Percentiles rank a stretch among this genome's conserved stretches.
Conservation (phyloP, 2,329 filamentous ascomycete genomes). For the Phyllosticta ampelicida region DNA sequence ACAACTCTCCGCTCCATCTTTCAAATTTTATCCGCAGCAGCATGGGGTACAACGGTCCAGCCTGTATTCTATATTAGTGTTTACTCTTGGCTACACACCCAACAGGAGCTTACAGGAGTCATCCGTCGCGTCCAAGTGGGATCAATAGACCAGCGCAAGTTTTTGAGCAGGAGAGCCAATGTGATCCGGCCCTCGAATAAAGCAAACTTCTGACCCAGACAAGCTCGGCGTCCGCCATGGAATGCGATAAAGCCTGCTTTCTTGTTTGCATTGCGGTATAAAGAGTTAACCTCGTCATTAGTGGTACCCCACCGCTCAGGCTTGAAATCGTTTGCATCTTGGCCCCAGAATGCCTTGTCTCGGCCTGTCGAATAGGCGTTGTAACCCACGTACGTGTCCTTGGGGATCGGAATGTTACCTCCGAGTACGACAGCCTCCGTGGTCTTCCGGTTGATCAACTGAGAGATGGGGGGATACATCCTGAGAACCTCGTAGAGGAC, state of each 20-base stretch:
- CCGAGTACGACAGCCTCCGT: slow-evolving; percentile 20
- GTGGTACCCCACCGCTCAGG: slow-evolving; percentile 31
- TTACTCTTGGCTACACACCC: neutral
- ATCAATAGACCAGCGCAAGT: slow-evolving; percentile 23
- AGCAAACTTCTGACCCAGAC: slow-evolving; percentile 33
- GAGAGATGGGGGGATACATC: slow-evolving; percentile 39
- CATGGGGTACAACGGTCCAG: slow-evolving; percentile 3
- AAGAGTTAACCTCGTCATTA: slow-evolving; percentile 25
- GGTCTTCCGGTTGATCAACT: slow-evolving; percentile 37
- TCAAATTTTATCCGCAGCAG: neutral
- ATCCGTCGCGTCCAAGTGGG: slow-evolving; percentile 22
- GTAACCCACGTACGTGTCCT: slow-evolving; percentile 19
- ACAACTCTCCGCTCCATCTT: neutral
- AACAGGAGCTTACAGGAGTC: slow-evolving; percentile 22
- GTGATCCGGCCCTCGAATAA: slow-evolving; percentile 28
- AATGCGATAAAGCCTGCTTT: slow-evolving; percentile 34
- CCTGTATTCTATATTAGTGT: neutral
- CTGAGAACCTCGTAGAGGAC: slow-evolving; percentile 38
- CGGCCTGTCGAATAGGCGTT: slow-evolving; percentile 21
- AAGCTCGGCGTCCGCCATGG: slow-evolving; percentile 31
- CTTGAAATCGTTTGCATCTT: slow-evolving; percentile 25
- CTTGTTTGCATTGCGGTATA: slow-evolving; percentile 26
- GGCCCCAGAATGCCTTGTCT: slow-evolving; percentile 19
- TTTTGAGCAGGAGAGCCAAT: slow-evolving; percentile 22
- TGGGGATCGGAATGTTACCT: slow-evolving; percentile 15